Percentiles rank a stretch among this genome's conserved stretches.
These are phyloP conservation scores for Monascus ruber DNA, from an alignment of 2,329 filamentous ascomycete species.

Conservation along the genomic window DNA sequence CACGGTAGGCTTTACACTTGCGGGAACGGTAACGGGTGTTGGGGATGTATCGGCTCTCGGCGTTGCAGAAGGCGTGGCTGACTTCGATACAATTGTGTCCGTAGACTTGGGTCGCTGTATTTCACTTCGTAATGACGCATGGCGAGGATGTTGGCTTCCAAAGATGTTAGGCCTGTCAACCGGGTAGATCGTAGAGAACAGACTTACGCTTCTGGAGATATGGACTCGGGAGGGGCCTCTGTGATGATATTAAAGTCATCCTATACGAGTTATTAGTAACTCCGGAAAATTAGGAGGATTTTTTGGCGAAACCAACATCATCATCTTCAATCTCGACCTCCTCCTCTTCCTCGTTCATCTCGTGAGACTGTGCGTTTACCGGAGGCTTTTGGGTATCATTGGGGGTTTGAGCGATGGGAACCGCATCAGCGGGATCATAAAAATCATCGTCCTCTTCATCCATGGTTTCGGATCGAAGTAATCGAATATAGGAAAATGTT, in stretches of 20 bases:
- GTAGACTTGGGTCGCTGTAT: conserved; percentile 22
- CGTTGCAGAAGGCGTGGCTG: conserved; percentile 22
- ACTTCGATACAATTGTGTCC: conserved; percentile 20
- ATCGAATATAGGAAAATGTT: too few relatives aligned
- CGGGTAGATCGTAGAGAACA: conserved; percentile 1
- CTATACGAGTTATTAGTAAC: conserved; percentile 11
- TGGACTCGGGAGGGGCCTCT: conserved; percentile 33
- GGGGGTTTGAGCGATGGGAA: conserved; percentile 18
- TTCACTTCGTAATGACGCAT: conserved; percentile 25
- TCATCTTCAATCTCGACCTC: conserved; percentile 30
- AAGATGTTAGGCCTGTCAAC: conserved; percentile 8
- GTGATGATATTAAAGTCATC: conserved; percentile 41
- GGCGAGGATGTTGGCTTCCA: conserved; percentile 28
- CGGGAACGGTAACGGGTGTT: conserved; percentile 18
- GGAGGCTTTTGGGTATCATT: conserved; percentile 17
- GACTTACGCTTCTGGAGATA: conserved; percentile 26
- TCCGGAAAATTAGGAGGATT: background rate
- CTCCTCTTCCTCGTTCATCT: conserved; percentile 32
- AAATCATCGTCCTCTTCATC: conserved; percentile 39
- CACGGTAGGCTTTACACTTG: conserved; percentile 23
- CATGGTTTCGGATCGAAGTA: conserved; percentile 17
- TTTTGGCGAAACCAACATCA: conserved; percentile 9
- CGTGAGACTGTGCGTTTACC: conserved; percentile 19
- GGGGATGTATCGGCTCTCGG: conserved; percentile 20
- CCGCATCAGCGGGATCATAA: conserved; percentile 31